Conservation (phyloP, 306 rosid species). For the Betula pendula region DNA sequence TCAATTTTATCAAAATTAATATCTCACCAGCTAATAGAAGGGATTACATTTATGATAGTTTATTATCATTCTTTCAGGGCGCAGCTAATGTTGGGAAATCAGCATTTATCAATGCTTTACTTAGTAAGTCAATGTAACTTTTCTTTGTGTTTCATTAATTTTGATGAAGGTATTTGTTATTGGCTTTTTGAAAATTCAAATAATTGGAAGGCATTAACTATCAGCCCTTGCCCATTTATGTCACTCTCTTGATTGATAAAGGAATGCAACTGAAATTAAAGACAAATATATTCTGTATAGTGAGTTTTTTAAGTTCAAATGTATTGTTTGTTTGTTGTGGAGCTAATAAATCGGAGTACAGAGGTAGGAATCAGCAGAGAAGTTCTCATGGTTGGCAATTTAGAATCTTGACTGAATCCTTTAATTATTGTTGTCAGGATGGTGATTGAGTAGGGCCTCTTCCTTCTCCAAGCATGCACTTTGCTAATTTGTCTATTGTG, state of each 20-base stretch:
- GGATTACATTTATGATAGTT: constrained; percentile 22
- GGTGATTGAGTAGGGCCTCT: not conserved
- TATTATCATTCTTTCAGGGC: constrained; percentile 49
- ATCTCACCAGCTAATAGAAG: not conserved
- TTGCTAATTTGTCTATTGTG: not conserved
- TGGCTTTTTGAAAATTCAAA: not conserved
- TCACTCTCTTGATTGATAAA: not conserved
- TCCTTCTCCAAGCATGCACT: not conserved
- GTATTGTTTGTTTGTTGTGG: not conserved
- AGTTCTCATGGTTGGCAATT: not conserved
- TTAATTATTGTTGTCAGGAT: not conserved
- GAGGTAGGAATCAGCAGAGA: not conserved
- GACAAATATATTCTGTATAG: not conserved
- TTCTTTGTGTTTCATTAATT: constrained; percentile 1
- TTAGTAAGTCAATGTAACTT: constrained; percentile 60
- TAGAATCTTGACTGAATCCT: not conserved
- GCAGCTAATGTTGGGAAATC: constrained; percentile 98
- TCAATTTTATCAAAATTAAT: not conserved
- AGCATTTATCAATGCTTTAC: constrained; percentile 85
- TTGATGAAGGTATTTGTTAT: not conserved
- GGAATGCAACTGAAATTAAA: not conserved
- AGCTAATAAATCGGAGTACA: not conserved
- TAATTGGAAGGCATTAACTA: not conserved
- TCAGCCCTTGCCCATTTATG: not conserved
- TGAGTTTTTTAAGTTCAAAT: not conserved